A percentile compares a stretch with the other conserved stretches of the same genome.
Evolutionary conservation across 2,329 filamentous ascomycete genomes (phyloP).

Genomic region (Aschersonia sp.): DNA sequence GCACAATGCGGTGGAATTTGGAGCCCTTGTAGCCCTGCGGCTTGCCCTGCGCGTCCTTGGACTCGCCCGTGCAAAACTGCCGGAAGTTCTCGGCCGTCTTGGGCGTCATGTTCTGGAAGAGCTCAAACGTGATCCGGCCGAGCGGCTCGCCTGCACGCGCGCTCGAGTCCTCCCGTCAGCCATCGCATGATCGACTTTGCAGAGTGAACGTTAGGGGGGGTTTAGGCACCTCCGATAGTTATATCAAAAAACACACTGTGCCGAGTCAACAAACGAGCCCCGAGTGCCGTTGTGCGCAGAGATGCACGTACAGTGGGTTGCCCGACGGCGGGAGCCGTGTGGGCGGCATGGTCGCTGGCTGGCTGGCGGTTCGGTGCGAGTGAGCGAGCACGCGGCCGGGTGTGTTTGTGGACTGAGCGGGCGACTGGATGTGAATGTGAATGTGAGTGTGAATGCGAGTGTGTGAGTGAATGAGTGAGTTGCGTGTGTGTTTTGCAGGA

Average conservation of each 20-base stretch:
- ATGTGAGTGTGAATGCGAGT: too few species aligned
- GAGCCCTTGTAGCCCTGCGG: conserved; percentile 89
- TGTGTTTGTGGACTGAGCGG: too few species aligned
- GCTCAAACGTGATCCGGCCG: conserved; percentile 77
- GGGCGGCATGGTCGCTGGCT: conserved; percentile 21
- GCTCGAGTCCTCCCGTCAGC: background rate
- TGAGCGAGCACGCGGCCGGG: too few species aligned
- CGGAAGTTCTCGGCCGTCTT: conserved; percentile 94
- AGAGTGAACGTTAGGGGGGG: background rate
- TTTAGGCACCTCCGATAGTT: conserved; percentile 52
- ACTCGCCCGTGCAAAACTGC: conserved; percentile 91
- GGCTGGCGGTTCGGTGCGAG: background rate
- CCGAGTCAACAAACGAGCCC: background rate
- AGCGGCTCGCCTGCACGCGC: conserved; percentile 56
- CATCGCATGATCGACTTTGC: background rate
- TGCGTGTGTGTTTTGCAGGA: too few species aligned
- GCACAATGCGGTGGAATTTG: conserved; percentile 86
- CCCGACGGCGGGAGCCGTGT: conserved; percentile 31
- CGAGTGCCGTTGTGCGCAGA: too few species aligned
- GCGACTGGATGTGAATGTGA: too few species aligned
- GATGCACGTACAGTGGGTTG: conserved; percentile 28
- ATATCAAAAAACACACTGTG: conserved; percentile 60
- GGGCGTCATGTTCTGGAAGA: conserved; percentile 73
- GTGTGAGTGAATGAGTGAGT: too few species aligned
- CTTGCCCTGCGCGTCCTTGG: conserved; percentile 59